Evolutionary conservation across 495 filamentous ascomycete species (phyloP).

Genomic region (Astrothelium subdiscretum): DNA sequence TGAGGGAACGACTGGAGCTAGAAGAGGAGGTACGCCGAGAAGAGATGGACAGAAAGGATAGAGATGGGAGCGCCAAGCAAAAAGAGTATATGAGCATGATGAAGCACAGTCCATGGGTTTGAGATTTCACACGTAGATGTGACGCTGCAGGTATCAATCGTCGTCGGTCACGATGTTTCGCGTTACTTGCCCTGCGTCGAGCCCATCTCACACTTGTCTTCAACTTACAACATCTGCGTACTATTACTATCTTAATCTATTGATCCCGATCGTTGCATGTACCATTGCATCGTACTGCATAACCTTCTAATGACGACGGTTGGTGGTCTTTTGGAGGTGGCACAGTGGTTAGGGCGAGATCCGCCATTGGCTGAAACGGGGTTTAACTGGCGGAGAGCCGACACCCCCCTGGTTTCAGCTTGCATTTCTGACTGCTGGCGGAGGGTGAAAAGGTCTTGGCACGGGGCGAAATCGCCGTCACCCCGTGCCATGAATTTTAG

Average conservation of each 20-base stretch:
- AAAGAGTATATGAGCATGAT: conserved; percentile 2
- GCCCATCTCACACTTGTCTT: background rate
- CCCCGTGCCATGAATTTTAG: no score
- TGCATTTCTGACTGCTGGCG: background rate
- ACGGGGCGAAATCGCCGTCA: no score
- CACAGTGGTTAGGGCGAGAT: background rate
- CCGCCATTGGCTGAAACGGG: no score
- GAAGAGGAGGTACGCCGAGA: background rate
- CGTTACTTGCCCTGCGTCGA: background rate
- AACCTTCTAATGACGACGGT: no score
- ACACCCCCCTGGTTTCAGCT: background rate
- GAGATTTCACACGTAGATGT: background rate
- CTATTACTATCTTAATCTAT: background rate
- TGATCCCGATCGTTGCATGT: no score
- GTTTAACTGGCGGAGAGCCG: background rate
- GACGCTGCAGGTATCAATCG: background rate
- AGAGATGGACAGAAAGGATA: background rate
- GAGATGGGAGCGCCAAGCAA: background rate
- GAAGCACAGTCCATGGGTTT: conserved; percentile 1
- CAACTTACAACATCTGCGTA: background rate
- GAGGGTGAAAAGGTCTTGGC: no score
- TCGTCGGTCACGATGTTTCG: background rate
- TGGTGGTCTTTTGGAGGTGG: background rate
- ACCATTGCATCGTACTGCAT: no score
- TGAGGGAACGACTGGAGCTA: background rate